Evolutionary conservation across 2,329 filamentous ascomycete species (phyloP).

Genomic region (Fusarium sp.): DNA sequence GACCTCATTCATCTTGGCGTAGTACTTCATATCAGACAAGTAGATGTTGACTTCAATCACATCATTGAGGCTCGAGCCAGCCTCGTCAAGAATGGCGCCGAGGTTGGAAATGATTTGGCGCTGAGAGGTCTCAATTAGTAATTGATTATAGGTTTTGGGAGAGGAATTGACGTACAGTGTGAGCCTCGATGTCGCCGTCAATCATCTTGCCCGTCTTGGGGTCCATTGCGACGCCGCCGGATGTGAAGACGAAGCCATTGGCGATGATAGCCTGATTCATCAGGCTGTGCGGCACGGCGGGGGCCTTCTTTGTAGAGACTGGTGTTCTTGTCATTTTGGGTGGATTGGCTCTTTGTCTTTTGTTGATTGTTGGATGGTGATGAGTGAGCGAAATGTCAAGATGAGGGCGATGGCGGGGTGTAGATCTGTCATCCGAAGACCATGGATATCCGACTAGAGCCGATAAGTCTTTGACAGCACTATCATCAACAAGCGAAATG

Average conservation of each 20-base stretch:
- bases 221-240: conserved; percentile 76
- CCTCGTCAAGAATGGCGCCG: conserved; percentile 74
- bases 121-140: conserved; percentile 17
- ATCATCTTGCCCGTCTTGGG: conserved; percentile 66
- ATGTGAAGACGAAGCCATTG: conserved; percentile 75
- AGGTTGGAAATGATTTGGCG: conserved; percentile 76
- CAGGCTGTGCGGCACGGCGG: conserved; percentile 30
- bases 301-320: conserved; percentile 43
- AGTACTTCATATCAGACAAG: conserved; percentile 77
- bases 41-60: conserved; percentile 80
- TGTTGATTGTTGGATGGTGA: background rate
- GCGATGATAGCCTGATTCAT: conserved; percentile 57
- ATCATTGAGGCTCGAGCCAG: conserved; percentile 71
- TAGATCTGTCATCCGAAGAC: conserved; percentile 25
- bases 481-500: accelerated
- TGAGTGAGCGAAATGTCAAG: background rate
- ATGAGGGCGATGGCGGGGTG: conserved; percentile 7
- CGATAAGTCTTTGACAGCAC: background rate
- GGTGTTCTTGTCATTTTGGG: conserved; percentile 36
- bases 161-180: conserved; percentile 59
- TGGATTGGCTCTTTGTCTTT: background rate
- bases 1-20: conserved; percentile 78
- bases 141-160: no score
- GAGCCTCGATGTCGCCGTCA: conserved; percentile 72
- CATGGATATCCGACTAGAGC: background rate